These are phyloP conservation scores for Phytophthora sp. DNA, from an alignment of 352 stramenopile species.

Conservation along the genomic window DNA sequence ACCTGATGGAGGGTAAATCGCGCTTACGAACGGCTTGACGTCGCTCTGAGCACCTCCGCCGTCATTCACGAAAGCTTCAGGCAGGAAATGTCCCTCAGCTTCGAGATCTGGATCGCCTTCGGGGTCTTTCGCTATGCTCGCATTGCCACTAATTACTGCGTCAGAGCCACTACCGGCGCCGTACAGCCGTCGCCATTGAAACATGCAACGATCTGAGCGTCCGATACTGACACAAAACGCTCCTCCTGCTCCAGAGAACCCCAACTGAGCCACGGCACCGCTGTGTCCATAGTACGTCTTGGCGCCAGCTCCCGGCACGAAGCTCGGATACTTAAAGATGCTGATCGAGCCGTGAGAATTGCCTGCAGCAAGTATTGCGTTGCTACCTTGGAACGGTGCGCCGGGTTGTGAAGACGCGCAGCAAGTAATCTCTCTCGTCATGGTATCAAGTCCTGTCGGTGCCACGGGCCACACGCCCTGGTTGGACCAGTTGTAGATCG, in stretches of 20 bases:
- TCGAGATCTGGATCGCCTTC: constrained; percentile 63
- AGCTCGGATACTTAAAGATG: constrained; percentile 67
- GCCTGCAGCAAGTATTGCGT: constrained; percentile 51
- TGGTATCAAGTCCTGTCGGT: constrained; percentile 25
- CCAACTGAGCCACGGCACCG: constrained; percentile 52
- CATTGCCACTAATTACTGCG: constrained; percentile 15
- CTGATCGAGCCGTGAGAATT: constrained; percentile 61
- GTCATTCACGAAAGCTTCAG: constrained; percentile 63
- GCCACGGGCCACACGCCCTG: constrained; percentile 64
- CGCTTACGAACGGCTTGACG: constrained; percentile 71
- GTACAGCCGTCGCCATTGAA: constrained; percentile 72
- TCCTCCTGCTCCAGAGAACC: constrained; percentile 49
- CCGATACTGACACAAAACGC: constrained; percentile 69
- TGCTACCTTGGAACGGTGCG: constrained; percentile 23
- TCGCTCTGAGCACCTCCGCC: constrained; percentile 42
- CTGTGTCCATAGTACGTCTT: constrained; percentile 68
- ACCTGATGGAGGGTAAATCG: constrained; percentile 62
- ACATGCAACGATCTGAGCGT: constrained; percentile 57
- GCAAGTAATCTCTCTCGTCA: constrained; percentile 55
- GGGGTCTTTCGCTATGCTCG: constrained; percentile 49
- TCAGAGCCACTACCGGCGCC: constrained; percentile 23
- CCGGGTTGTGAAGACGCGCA: constrained; percentile 47
- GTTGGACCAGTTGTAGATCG: constrained; percentile 82
- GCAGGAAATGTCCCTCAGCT: constrained; percentile 60
- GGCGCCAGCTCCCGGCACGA: constrained; percentile 58